Base-by-base conservation (phyloP, 2,329 filamentous ascomycete genomes). In the Neofusicoccum ribis region DNA sequence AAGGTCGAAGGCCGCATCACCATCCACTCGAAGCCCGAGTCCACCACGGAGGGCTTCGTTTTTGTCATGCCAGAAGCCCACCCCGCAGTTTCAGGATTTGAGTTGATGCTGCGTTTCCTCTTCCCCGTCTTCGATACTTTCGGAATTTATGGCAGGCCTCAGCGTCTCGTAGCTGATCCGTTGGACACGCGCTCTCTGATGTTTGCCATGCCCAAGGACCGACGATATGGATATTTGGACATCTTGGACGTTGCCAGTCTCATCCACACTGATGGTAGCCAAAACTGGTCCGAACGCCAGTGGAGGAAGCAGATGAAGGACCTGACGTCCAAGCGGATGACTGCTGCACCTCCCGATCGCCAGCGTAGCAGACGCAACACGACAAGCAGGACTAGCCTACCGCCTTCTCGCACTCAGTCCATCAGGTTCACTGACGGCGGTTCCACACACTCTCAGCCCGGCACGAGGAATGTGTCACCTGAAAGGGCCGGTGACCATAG, bases 51-150 rank as follows among this genome's bases (percentile, higher is more conserved):
- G 75, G 95, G 95, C 0, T 97, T 97, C 72, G 92, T 99, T 4
- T 99, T 99, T 73, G 89, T 98, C 70, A 97, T 99, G 93, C 95
- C 95, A 3, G 95, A 99, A 77, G 87, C 90, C 1, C 92, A 92
- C 72, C 90, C 94, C n/a, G 93, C 92, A 17, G 91, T 99, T 12
- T 91, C 88, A 63, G 95, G 95, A 0, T 97, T 98, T 70, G 95
- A 98, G 77, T 97, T 96, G 84, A 90, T 99, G 84, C 83, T 99
- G 39, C 88, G 92, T 51, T 97, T 91, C 80, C 83, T 99, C 12
- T 96, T 99, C 75, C 95, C 95, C 0, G 91, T 93, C 0, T 99
- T 92, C 83, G 95, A 99, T 75, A 92, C 92, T 0, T 99, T 97
- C 76, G 88, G 85, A 44, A 83, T 99, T 1, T 99, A 99, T 72